Conservation (phyloP, 495 filamentous ascomycete species). For the Elaphomyces granulatus region DNA sequence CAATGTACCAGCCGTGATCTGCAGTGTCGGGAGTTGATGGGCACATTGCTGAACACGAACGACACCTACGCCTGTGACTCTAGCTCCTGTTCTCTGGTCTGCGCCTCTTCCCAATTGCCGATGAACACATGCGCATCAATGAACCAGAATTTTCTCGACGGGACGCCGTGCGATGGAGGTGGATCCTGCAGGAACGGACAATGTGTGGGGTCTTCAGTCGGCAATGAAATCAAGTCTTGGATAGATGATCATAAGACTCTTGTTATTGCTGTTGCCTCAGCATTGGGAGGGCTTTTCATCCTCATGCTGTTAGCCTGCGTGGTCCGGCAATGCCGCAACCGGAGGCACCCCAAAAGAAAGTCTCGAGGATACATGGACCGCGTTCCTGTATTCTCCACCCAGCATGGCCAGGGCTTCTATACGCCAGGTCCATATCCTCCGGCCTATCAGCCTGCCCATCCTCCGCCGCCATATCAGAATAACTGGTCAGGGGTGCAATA, state of each 20-base stretch:
- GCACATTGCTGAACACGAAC: slow-evolving; percentile 56
- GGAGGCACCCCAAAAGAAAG: slow-evolving; percentile 6
- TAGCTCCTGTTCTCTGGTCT: slow-evolving; percentile 59
- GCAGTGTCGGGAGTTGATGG: slow-evolving; percentile 83
- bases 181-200: slow-evolving; percentile 63
- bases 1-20: slow-evolving; percentile 88
- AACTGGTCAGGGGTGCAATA: too few relatives aligned
- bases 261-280: slow-evolving; percentile 57
- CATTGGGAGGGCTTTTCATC: slow-evolving; percentile 52
- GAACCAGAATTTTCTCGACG: slow-evolving; percentile 89
- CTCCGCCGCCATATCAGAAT: slow-evolving; percentile 16
- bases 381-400: too few relatives aligned
- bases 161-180: slow-evolving; percentile 71
- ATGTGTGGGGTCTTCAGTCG: slow-evolving; percentile 48
- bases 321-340: slow-evolving; percentile 37
- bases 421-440: too few relatives aligned
- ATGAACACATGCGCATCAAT: slow-evolving; percentile 52
- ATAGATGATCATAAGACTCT: slow-evolving; percentile 56
- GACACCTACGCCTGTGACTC: slow-evolving; percentile 70
- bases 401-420: too few relatives aligned
- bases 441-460: too few relatives aligned
- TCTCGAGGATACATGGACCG: too few relatives aligned
- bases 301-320: slow-evolving; percentile 47
- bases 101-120: slow-evolving; percentile 55
- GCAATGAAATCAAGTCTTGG: slow-evolving; percentile 49